These are phyloP conservation scores for Russula earlei DNA, from an alignment of 768 basidiomycete genomes.

Conservation along the genomic window DNA sequence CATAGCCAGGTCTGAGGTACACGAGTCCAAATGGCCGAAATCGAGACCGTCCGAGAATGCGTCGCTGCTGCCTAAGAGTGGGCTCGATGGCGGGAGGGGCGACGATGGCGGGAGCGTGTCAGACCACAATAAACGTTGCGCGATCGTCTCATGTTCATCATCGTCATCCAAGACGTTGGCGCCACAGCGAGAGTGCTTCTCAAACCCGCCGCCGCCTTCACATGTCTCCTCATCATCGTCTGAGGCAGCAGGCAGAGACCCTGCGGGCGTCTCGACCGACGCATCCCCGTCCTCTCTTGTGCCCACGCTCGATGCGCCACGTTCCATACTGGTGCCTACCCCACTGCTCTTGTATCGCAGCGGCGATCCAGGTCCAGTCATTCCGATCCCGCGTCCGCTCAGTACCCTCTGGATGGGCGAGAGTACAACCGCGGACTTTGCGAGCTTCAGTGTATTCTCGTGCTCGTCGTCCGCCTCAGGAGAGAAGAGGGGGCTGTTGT, in stretches of 20 bases:
- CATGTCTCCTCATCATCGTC: conserved; percentile 31
- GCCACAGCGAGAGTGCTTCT: conserved; percentile 27
- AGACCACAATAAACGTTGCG: conserved; percentile 22
- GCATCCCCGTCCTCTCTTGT: conserved; percentile 13
- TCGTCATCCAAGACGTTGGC: not conserved
- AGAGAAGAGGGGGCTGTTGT: conserved; percentile 23
- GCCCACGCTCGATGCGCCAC: not conserved
- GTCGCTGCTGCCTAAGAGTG: conserved; percentile 26
- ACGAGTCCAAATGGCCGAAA: not conserved
- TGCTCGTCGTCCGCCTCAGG: conserved; percentile 15
- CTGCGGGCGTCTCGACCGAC: conserved; percentile 35
- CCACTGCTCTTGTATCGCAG: not conserved
- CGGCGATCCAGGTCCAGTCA: conserved; percentile 5
- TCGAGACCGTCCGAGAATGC: conserved; percentile 20
- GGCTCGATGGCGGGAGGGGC: conserved; percentile 29
- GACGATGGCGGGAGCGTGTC: conserved; percentile 26
- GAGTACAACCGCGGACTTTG: not conserved
- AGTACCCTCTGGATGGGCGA: conserved; percentile 19
- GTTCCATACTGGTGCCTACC: not conserved
- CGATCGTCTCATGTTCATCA: conserved; percentile 1
- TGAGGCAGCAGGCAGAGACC: conserved; percentile 39
- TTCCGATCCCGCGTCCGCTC: conserved; percentile 8
- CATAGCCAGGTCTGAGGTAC: no score
- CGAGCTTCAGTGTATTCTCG: not conserved
- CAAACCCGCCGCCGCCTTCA: not conserved